A percentile compares a stretch with the other conserved stretches of the same genome.
Evolutionary conservation across 495 filamentous ascomycete genomes (phyloP).

Genomic region (Annulohypoxylon bovei): DNA sequence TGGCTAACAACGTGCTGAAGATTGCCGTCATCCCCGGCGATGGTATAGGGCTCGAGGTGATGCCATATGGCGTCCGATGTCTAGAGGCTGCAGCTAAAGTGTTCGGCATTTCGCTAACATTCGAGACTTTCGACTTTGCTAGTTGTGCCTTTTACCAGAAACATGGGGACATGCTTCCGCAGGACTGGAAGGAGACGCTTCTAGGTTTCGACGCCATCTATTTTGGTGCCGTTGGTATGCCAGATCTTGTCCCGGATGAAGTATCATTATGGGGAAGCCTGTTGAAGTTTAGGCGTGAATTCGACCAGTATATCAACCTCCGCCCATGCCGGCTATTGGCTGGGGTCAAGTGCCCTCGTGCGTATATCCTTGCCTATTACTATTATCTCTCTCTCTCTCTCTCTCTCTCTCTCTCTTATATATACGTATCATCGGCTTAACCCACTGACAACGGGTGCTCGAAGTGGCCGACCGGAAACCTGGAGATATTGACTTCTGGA

Average conservation of each 20-base stretch:
- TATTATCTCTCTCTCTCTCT: neutral
- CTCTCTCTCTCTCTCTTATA: neutral
- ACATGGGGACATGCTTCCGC: conserved; percentile 47
- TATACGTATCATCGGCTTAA: neutral
- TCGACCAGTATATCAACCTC: conserved; percentile 84
- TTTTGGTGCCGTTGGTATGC: conserved; percentile 50
- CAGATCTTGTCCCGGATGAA: conserved; percentile 45
- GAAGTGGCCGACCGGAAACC: conserved; percentile 67
- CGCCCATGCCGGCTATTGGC: conserved; percentile 85
- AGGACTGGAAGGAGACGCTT: conserved; percentile 44
- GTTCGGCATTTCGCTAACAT: conserved; percentile 38
- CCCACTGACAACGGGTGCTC: neutral
- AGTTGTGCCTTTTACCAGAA: conserved; percentile 44
- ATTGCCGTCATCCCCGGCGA: conserved; percentile 51
- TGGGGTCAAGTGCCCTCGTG: conserved; percentile 66
- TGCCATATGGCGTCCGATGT: conserved; percentile 44
- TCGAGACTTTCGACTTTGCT: conserved; percentile 47
- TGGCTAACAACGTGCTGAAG: conserved; percentile 34
- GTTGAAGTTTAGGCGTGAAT: conserved; percentile 80
- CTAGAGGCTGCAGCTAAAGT: conserved; percentile 39
- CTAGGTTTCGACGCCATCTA: conserved; percentile 47
- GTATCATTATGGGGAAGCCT: conserved; percentile 63
- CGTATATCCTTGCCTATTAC: conserved; percentile 21
- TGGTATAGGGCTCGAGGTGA: conserved; percentile 49
- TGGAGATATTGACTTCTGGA: conserved; percentile 81